These are phyloP conservation scores for Syzygium syzygioides DNA, from an alignment of 441 rosid species.

Conservation along the genomic window DNA sequence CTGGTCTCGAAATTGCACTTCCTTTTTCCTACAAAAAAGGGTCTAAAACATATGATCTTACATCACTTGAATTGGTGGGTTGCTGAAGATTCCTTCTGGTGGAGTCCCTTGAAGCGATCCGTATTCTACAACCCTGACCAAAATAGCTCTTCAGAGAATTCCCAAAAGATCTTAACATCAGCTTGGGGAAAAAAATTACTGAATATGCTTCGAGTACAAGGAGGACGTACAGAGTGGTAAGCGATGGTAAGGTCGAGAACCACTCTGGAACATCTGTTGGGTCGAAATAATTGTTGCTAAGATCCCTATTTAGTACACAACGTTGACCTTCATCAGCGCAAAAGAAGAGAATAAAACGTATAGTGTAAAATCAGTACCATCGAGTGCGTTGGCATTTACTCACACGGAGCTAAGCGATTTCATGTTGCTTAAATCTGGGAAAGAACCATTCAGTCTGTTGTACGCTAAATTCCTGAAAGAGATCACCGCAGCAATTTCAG, in stretches of 20 bases:
- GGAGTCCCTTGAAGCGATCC: conserved; percentile 70
- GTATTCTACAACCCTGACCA: conserved; percentile 60
- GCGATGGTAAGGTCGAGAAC: conserved; percentile 77
- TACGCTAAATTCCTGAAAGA: conserved; percentile 66
- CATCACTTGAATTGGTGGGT: conserved; percentile 81
- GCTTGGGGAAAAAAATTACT: not conserved
- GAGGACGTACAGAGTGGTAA: conserved; percentile 69
- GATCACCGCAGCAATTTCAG: not conserved
- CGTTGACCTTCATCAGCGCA: conserved; percentile 1
- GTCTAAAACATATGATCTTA: conserved; percentile 25
- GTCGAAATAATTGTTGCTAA: conserved; percentile 75
- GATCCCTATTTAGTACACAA: conserved; percentile 48
- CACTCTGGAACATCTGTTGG: conserved; percentile 68
- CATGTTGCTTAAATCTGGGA: conserved; percentile 74
- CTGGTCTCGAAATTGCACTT: not conserved
- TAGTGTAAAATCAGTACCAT: not conserved
- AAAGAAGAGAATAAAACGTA: not conserved
- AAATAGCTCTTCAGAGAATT: not conserved
- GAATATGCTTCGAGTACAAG: not conserved
- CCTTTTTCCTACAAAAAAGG: not conserved
- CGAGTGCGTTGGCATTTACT: conserved; percentile 10
- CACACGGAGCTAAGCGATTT: conserved; percentile 71
- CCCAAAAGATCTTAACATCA: not conserved
- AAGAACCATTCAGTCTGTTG: conserved; percentile 65
- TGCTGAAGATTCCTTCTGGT: conserved; percentile 58